These are phyloP conservation scores for Auricularia heimuer DNA, from an alignment of 768 basidiomycete genomes.

Conservation along the genomic window DNA sequence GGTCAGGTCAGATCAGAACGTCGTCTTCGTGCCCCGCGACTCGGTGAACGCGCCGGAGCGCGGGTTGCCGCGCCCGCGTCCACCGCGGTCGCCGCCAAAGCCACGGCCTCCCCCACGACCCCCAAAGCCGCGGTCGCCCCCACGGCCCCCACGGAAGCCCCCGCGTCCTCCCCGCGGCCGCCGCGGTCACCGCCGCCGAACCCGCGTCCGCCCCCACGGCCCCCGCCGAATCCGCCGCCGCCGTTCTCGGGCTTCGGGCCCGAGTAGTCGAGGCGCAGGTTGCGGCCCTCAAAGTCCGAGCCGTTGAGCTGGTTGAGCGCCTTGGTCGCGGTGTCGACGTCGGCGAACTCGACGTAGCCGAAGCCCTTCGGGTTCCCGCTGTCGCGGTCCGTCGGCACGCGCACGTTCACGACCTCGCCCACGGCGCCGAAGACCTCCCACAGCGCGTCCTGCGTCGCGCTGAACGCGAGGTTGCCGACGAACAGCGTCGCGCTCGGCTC, in stretches of 20 bases:
- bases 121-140: conserved; percentile 20
- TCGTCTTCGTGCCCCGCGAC: conserved; percentile 60
- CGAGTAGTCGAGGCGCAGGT: conserved; percentile 76
- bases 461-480: conserved; percentile 83
- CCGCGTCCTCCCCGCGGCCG: conserved; percentile 18
- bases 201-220: conserved; percentile 16
- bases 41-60: conserved; percentile 57
- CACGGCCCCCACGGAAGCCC: conserved; percentile 25
- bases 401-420: conserved; percentile 75
- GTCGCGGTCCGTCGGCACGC: conserved; percentile 89
- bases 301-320: conserved; percentile 65
- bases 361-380: conserved; percentile 88
- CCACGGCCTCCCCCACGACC: conserved; percentile 20
- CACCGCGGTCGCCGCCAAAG: conserved; percentile 25
- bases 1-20: conserved; percentile 26
- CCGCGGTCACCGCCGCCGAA: conserved; percentile 19
- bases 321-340: conserved; percentile 67
- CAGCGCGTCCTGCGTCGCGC: conserved; percentile 67
- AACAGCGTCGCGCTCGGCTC: conserved; percentile 72
- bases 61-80: conserved; percentile 30
- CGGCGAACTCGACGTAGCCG: conserved; percentile 91
- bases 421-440: conserved; percentile 89
- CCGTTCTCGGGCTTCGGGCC: conserved; percentile 58
- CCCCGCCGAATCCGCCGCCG: conserved; percentile 42
- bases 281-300: conserved; percentile 70